Percentiles rank a stretch among this genome's conserved stretches.
Evolutionary conservation across 2,329 filamentous ascomycete genomes (phyloP).

Genomic region (Rasamsonia emersonii): DNA sequence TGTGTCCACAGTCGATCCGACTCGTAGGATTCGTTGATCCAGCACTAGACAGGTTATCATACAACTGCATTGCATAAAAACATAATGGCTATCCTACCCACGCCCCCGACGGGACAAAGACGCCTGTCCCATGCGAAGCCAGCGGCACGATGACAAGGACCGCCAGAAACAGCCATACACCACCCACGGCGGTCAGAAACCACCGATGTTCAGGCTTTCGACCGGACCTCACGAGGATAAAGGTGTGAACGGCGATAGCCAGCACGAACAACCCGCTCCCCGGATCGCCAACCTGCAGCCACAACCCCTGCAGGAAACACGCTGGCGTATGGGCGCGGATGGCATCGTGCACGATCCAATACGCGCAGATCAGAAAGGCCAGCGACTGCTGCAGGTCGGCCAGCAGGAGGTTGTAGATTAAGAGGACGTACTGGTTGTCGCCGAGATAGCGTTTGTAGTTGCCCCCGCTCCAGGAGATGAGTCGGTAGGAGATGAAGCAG

Average conservation of each 20-base stretch:
- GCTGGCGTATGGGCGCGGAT: conserved; percentile 36
- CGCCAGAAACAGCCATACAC: conserved; percentile 39
- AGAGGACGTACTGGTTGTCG: conserved; percentile 46
- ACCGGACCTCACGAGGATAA: conserved; percentile 40
- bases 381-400: conserved; percentile 44
- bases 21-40: conserved; percentile 38
- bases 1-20: conserved; percentile 42
- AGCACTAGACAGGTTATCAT: conserved; percentile 34
- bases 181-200: conserved; percentile 37
- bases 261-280: conserved; percentile 46
- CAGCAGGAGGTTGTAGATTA: conserved; percentile 44
- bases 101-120: conserved; percentile 42
- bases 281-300: conserved; percentile 46
- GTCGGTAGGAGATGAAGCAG: conserved; percentile 42
- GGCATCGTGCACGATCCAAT: conserved; percentile 38
- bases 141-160: conserved; percentile 41
- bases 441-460: conserved; percentile 42
- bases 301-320: conserved; percentile 45
- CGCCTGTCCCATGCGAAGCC: conserved; percentile 29
- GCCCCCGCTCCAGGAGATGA: conserved; percentile 43
- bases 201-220: conserved; percentile 37
- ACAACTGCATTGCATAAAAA: neutral
- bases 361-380: conserved; percentile 37
- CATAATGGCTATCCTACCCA: conserved; percentile 35
- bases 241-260: conserved; percentile 48